Conservation (phyloP, 202 grass and related monocot species). For the Brachypodium distachyon region DNA sequence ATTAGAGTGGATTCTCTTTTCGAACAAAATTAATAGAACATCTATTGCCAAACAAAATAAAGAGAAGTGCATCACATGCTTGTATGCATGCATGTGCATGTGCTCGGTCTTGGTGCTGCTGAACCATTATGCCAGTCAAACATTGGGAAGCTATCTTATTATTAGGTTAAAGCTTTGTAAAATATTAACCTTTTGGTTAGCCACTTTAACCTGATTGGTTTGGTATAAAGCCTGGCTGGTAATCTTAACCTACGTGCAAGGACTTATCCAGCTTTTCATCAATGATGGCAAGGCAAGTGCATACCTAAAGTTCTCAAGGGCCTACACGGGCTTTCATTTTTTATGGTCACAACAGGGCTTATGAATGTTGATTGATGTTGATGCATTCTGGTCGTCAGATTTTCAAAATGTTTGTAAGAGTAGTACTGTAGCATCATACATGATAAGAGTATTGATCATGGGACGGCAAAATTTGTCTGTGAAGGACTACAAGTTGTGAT, state of each 20-base stretch:
- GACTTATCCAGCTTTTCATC: conserved; percentile 44
- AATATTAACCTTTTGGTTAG: conserved; percentile 35
- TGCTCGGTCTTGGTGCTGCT: conserved; percentile 24
- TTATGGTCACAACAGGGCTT: conserved; percentile 21
- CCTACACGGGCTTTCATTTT: conserved; percentile 22
- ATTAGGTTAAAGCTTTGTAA: conserved; percentile 34
- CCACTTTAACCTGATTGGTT: conserved; percentile 46
- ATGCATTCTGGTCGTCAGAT: conserved; percentile 5
- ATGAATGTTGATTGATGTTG: conserved; percentile 21
- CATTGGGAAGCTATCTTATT: conserved; percentile 38
- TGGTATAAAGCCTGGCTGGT: conserved; percentile 45
- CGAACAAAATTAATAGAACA: neutral
- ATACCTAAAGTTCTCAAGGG: conserved; percentile 22
- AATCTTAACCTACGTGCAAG: conserved; percentile 38
- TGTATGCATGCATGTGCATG: conserved; percentile 27
- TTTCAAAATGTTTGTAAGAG: neutral
- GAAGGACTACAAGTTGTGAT: neutral
- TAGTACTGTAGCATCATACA: too few species aligned
- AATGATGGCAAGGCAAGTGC: conserved; percentile 40
- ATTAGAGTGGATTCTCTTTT: neutral
- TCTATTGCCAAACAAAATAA: conserved; percentile 1
- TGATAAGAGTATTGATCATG: neutral
- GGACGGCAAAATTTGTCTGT: neutral
- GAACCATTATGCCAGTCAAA: conserved; percentile 36
- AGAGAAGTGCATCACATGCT: conserved; percentile 21